Percentiles rank a stretch among this genome's conserved stretches.
Evolutionary conservation across 1,284 basidiomycete genomes (phyloP).

Genomic region (Rhodotorula sp.): DNA sequence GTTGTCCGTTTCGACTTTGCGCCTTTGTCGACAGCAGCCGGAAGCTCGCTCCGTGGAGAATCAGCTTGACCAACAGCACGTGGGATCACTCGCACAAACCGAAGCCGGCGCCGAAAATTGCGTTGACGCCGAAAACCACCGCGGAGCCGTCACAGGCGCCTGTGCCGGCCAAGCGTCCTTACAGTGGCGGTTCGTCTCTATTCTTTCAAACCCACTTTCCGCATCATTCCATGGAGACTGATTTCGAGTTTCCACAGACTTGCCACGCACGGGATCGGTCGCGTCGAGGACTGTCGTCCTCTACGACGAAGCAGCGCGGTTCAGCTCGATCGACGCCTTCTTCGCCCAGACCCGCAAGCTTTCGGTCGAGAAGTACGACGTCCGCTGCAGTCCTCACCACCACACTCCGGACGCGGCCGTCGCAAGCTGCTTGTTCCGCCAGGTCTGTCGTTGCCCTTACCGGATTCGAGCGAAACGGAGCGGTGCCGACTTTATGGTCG

Average conservation of each 20-base stretch:
- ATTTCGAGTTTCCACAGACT: neutral
- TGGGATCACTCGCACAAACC: slow-evolving; percentile 1
- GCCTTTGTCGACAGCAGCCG: neutral
- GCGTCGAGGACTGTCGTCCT: neutral
- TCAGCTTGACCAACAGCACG: neutral
- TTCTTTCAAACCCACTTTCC: too few relatives aligned
- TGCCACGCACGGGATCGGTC: neutral
- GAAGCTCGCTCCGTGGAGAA: neutral
- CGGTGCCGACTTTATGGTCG: too few relatives aligned
- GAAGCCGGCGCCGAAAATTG: too few relatives aligned
- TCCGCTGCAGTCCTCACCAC: neutral
- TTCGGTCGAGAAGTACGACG: neutral
- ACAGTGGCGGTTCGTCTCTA: too few relatives aligned
- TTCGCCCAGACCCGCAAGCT: neutral
- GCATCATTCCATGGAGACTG: too few relatives aligned
- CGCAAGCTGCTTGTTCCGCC: neutral
- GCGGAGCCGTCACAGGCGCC: neutral
- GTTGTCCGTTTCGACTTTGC: slow-evolving; percentile 6
- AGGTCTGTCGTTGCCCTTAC: too few relatives aligned
- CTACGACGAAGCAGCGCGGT: neutral
- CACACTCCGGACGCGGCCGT: neutral
- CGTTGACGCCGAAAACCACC: too few relatives aligned
- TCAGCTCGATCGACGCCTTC: neutral
- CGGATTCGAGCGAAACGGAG: too few relatives aligned
- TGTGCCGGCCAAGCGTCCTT: neutral